phyloP scores from a whole-genome alignment of 2,329 filamentous ascomycete genomes.

The Grosmannia serpens region DNA sequence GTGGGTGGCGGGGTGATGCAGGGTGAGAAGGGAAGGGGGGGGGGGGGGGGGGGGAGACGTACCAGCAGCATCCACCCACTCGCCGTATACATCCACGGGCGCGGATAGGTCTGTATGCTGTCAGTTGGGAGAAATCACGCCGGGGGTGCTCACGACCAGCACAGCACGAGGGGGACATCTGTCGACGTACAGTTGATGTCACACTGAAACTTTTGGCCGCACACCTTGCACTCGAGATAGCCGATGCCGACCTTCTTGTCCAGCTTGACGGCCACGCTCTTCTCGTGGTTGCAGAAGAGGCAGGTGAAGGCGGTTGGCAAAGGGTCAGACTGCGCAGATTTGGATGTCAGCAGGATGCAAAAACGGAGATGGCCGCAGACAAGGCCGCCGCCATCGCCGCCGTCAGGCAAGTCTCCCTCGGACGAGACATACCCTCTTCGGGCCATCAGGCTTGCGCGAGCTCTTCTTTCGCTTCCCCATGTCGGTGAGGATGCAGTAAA shows the following conservation, averaged over 20 bases:
- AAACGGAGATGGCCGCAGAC: background rate
- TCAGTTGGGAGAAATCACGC: background rate
- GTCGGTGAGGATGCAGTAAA: background rate
- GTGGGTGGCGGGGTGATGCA: background rate
- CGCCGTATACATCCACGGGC: constrained; percentile 89
- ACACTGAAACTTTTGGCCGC: constrained; percentile 87
- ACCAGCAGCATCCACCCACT: constrained; percentile 88
- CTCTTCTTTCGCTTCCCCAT: constrained; percentile 96
- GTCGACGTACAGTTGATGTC: constrained; percentile 75
- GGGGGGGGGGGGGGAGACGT: constrained; percentile 12
- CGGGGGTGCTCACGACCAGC: background rate
- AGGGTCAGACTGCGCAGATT: constrained; percentile 45
- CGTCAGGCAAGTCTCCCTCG: background rate
- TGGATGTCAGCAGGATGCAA: background rate
- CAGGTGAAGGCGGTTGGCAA: constrained; percentile 83
- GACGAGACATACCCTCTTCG: constrained; percentile 56
- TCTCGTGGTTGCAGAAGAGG: constrained; percentile 97
- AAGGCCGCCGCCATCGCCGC: background rate
- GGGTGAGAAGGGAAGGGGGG: too few relatives aligned
- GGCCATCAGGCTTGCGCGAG: constrained; percentile 66
- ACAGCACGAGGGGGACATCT: background rate
- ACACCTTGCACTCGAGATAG: constrained; percentile 79
- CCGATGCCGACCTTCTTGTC: constrained; percentile 89
- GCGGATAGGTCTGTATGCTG: constrained; percentile 62
- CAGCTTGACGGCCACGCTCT: constrained; percentile 78